A percentile compares a stretch with the other conserved stretches of the same genome.
phyloP scores from a whole-genome alignment of 352 stramenopile genomes.

The Phytophthora sp. region DNA sequence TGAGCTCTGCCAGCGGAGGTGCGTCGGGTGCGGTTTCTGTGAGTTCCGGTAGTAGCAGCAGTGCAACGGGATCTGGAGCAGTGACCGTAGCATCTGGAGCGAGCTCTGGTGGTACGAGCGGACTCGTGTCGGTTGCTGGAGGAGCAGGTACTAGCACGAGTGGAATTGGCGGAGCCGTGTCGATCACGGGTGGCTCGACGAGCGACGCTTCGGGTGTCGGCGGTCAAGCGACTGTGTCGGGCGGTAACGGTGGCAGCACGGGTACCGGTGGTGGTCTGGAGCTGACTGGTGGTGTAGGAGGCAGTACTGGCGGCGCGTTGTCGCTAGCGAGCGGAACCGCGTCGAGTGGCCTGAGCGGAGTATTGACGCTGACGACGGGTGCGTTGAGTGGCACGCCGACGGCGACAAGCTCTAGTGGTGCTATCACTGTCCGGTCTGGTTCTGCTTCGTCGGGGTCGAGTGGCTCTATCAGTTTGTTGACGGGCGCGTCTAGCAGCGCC shows the following conservation, averaged over 20 bases:
- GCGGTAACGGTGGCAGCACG: neutral
- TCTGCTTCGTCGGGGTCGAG: constrained; percentile 7
- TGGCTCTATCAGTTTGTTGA: constrained; percentile 26
- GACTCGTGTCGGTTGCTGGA: constrained; percentile 37
- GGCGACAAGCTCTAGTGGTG: constrained; percentile 8
- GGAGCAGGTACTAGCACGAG: constrained; percentile 20
- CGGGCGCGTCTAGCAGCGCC: constrained; percentile 40
- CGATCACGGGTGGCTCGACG: constrained; percentile 19
- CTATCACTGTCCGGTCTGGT: constrained; percentile 20
- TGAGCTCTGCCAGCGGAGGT: too few species aligned
- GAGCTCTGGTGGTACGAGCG: constrained; percentile 26
- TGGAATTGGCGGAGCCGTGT: constrained; percentile 33
- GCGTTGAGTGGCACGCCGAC: neutral
- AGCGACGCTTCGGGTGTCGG: constrained; percentile 1
- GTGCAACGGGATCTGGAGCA: constrained; percentile 7
- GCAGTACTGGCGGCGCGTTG: constrained; percentile 18
- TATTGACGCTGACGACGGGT: constrained; percentile 3
- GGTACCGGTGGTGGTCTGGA: neutral
- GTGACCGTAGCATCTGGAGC: constrained; percentile 32
- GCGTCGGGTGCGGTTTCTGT: too few species aligned
- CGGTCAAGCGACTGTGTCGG: neutral
- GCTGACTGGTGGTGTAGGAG: constrained; percentile 12
- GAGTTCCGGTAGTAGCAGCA: too few species aligned
- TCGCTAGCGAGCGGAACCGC: constrained; percentile 18
- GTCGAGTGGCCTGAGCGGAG: constrained; percentile 5